Evolutionary conservation across 345 rosid species (phyloP), one percentile per base, ranked within the genome.

Genomic region (Iberis pinnata): DNA sequence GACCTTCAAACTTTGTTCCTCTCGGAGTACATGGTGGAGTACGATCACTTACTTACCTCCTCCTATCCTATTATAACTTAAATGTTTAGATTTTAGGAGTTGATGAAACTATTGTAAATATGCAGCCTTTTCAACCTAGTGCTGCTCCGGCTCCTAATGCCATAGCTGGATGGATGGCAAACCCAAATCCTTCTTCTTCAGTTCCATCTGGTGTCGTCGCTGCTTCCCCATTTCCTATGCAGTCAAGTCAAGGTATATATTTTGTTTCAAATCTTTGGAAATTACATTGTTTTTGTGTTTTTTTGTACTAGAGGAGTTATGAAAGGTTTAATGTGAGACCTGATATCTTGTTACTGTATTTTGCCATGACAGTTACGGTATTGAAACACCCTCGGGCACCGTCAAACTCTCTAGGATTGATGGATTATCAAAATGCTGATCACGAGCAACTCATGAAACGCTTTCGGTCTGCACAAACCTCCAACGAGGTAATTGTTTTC

Each of bases 371-470:
- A 76, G 78, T 81, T 74, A 53, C 76, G 18, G 76, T 76, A 39
- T 53, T 88, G 67, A 92, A 92, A 67, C 89, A 76, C 45, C 82
- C 95, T 51, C 73, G 82, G 65, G 73, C 78, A 0, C 81, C 98
- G 12, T 87, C 89, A 43, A 77, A 87, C 64, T 49, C 85, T 25
- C 65, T 67, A 20, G 74, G 89, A 1, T 78, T 80, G 32, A 74
- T 80, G 71, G 98, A 90, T 69, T 92, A 88, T 73, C 98, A 78
- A 61, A 77, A 46, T 67, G 61, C 84, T 31, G 96, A 92, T 14
- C 95, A 79, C 49, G 98, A 88, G 55, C 82, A 77, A 65, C 77
- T 81, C 55, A 77, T 84, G 81, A 88, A 85, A 74, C 84, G 98
- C 25, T 67, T 85, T 12, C 80, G 95, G 58, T 73, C 95, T 68